These are phyloP conservation scores for Pythium myriotylum DNA, from an alignment of 352 stramenopile genomes.

Conservation along the genomic window DNA sequence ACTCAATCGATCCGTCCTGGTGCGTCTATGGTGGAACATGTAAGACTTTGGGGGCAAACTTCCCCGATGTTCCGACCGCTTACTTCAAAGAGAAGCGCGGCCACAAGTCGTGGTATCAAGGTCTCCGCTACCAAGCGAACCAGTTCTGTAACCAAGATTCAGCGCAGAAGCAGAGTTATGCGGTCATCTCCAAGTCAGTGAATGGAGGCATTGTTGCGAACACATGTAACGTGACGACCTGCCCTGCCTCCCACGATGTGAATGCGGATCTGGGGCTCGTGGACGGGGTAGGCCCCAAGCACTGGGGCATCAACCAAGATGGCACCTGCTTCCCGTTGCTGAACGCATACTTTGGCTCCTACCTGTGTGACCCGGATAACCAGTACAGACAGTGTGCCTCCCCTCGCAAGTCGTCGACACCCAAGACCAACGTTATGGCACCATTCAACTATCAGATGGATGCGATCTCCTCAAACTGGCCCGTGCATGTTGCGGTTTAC, in stretches of 20 bases:
- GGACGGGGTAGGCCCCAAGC: constrained; percentile 16
- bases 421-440: constrained; percentile 48
- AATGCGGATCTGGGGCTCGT: constrained; percentile 42
- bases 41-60: constrained; percentile 40
- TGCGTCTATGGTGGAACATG: constrained; percentile 24
- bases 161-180: constrained; percentile 32
- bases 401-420: constrained; percentile 34
- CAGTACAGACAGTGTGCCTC: constrained; percentile 33
- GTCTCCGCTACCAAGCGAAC: constrained; percentile 46
- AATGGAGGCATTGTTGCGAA: constrained; percentile 24
- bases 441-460: constrained; percentile 36
- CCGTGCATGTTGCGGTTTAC: constrained; percentile 49
- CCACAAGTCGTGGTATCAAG: constrained; percentile 33
- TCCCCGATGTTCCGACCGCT: constrained; percentile 46
- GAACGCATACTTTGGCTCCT: constrained; percentile 27
- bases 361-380: constrained; percentile 29
- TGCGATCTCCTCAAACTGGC: constrained; percentile 43
- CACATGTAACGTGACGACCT: constrained; percentile 33
- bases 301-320: constrained; percentile 35
- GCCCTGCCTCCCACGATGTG: constrained; percentile 45
- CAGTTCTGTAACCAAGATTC: constrained; percentile 26
- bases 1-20: not conserved
- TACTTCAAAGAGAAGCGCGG: constrained; percentile 34
- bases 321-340: constrained; percentile 28
- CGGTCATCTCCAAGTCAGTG: constrained; percentile 28